Evolutionary conservation across 176 grass and related monocot species (phyloP).

Genomic region (Ampelocalamus luodianensis): DNA sequence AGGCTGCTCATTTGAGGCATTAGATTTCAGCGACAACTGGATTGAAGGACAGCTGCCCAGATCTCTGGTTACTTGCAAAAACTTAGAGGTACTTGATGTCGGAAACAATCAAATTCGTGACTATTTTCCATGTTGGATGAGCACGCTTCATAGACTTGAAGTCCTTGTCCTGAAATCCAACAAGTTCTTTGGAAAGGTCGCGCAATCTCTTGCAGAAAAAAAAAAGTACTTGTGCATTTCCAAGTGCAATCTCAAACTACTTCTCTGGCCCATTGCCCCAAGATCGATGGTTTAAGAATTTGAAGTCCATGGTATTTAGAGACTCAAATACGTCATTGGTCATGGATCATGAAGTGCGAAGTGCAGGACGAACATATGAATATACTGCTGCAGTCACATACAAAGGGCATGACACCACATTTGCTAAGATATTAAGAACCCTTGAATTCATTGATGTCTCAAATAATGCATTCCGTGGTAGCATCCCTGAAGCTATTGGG

Average conservation of each 20-base stretch:
- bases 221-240: not conserved
- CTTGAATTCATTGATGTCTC: not conserved
- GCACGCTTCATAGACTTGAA: too few species aligned
- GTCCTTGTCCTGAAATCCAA: too few species aligned
- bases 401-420: not conserved
- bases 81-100: not conserved
- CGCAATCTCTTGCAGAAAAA: too few species aligned
- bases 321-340: not conserved
- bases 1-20: not conserved
- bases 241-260: not conserved
- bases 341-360: not conserved
- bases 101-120: not conserved
- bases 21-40: not conserved
- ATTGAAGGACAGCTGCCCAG: not conserved
- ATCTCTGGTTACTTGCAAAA: not conserved
- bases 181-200: too few species aligned
- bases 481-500: not conserved
- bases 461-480: not conserved
- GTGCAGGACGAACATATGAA: accelerated
- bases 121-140: not conserved
- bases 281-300: not conserved
- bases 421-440: not conserved
- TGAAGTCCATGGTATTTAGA: not conserved
- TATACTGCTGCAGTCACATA: not conserved
- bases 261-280: not conserved